Percentiles rank a stretch among this genome's conserved stretches.
Conservation (phyloP, 2,329 filamentous ascomycete species). For the Hypoxylon sp. region DNA sequence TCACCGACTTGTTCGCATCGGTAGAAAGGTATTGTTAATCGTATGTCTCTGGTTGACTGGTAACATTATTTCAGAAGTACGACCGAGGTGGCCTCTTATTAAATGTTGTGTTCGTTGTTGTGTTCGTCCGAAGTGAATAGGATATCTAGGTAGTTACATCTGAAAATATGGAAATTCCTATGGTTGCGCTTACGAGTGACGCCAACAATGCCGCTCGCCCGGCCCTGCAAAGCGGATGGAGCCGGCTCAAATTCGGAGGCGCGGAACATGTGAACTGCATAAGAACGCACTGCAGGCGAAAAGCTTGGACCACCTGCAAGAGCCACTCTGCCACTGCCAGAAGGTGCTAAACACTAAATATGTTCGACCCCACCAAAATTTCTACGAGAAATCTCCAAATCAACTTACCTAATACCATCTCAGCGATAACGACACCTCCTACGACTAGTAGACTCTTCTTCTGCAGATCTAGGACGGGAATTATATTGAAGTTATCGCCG, state of each 20-base stretch:
- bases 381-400: constrained; percentile 42
- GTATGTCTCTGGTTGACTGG: constrained; percentile 7
- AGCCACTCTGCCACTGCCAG: neutral
- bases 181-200: constrained; percentile 21
- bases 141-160: neutral
- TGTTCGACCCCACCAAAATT: constrained; percentile 52
- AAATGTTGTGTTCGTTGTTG: neutral
- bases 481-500: neutral
- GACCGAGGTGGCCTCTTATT: neutral
- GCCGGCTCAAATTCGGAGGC: constrained; percentile 44
- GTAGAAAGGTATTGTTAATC: constrained; percentile 37
- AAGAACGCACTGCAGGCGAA: constrained; percentile 11
- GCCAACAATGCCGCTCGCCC: constrained; percentile 40
- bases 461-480: neutral
- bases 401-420: constrained; percentile 30
- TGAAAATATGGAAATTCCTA: constrained; percentile 2
- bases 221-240: constrained; percentile 34
- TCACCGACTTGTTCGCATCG: constrained; percentile 36
- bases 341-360: constrained; percentile 17
- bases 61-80: neutral
- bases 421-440: constrained; percentile 8
- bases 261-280: constrained; percentile 41
- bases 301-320: constrained; percentile 17
- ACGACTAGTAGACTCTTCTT: constrained; percentile 1
- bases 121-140: neutral